Conservation (phyloP, 176 grass and related monocot genomes). For the Otatea glauca region DNA sequence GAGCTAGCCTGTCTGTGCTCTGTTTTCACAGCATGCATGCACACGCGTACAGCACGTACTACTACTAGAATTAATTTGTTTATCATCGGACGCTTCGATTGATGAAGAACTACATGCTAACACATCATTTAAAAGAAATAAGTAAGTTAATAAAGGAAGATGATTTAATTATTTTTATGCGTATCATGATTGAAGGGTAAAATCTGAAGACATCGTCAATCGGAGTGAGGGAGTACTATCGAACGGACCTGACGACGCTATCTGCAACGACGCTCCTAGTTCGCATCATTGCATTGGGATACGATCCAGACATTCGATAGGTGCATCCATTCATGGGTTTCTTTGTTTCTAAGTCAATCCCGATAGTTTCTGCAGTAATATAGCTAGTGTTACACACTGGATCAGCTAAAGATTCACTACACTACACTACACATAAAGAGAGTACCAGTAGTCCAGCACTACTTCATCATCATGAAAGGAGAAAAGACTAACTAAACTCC, state of each 20-base stretch:
- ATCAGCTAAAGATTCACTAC: neutral
- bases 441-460: neutral
- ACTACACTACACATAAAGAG: neutral
- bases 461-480: neutral
- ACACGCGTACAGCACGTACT: neutral
- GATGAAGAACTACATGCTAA: neutral
- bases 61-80: neutral
- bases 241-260: neutral
- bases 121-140: too few species aligned
- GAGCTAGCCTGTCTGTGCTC: neutral
- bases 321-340: slow-evolving; percentile 26
- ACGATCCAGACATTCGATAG: slow-evolving; percentile 1
- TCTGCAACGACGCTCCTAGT: neutral
- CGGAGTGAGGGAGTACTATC: too few species aligned
- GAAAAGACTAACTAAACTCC: neutral
- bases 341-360: slow-evolving; percentile 37
- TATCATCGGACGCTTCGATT: neutral
- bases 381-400: neutral
- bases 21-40: neutral
- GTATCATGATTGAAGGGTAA: too few species aligned
- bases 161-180: too few species aligned
- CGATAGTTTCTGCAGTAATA: neutral
- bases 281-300: slow-evolving; percentile 5
- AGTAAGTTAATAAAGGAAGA: too few species aligned
- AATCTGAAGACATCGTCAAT: too few species aligned